phyloP scores from a whole-genome alignment of 495 filamentous ascomycete species.

The Neurospora terricola region DNA sequence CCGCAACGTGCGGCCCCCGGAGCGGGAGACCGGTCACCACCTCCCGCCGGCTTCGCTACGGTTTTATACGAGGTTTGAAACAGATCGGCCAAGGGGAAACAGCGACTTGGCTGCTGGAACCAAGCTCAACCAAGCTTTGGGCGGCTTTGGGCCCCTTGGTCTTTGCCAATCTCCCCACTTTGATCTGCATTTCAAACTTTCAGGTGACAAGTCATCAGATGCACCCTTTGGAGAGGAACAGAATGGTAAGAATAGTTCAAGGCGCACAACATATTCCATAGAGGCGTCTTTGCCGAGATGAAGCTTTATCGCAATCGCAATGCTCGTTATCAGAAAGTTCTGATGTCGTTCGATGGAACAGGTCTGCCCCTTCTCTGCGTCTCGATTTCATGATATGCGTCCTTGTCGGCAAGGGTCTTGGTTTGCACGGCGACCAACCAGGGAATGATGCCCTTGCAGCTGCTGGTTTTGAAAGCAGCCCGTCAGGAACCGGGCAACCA shows the following conservation, averaged over 20 bases:
- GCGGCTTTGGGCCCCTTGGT: not conserved
- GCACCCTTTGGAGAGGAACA: not conserved
- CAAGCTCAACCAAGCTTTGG: not conserved
- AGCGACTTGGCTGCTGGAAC: not conserved
- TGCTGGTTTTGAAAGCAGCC: not conserved
- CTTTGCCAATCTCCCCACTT: not conserved
- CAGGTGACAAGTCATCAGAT: not conserved
- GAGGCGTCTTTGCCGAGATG: not conserved
- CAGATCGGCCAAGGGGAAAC: not conserved
- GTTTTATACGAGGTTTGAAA: not conserved
- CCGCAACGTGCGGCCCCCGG: not conserved
- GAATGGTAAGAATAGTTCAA: not conserved
- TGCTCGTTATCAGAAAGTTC: not conserved
- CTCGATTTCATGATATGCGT: not conserved
- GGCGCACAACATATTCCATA: not conserved
- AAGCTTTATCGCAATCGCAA: not conserved
- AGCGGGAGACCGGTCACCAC: not conserved
- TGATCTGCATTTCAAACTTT: not conserved
- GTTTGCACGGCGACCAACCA: not conserved
- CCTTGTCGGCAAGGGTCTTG: not conserved
- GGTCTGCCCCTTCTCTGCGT: not conserved
- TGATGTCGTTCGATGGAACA: not conserved
- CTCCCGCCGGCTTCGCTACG: not conserved
- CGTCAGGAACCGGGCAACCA: not conserved
- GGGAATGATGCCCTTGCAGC: not conserved